phyloP scores from a whole-genome alignment of 2,329 filamentous ascomycete species.

The Ascochyta pisi region DNA sequence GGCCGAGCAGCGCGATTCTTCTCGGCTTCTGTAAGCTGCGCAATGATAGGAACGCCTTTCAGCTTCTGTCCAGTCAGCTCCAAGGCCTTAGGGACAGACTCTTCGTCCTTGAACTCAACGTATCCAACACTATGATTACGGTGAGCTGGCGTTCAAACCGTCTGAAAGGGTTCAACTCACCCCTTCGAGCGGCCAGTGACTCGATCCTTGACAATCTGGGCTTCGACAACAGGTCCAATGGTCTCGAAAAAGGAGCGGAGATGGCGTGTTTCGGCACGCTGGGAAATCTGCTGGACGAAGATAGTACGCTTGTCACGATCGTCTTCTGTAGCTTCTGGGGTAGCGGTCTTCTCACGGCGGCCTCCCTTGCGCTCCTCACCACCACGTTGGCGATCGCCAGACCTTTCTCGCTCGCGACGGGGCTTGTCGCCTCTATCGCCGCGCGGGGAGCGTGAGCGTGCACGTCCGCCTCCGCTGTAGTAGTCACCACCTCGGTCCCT shows the following conservation, averaged over 20 bases:
- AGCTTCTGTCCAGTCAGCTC: conserved; percentile 99
- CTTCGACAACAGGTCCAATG: conserved; percentile 92
- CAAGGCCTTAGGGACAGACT: conserved; percentile 89
- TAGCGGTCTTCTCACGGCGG: conserved; percentile 55
- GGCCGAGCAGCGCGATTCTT: conserved; percentile 97
- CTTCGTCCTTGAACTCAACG: conserved; percentile 97
- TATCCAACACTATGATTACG: conserved; percentile 80
- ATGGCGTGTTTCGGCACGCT: conserved; percentile 88
- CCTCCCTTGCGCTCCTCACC: conserved; percentile 47
- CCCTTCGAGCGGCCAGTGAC: conserved; percentile 97
- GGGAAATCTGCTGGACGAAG: conserved; percentile 97
- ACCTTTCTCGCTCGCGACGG: conserved; percentile 61
- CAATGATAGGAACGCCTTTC: conserved; percentile 97
- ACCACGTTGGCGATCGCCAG: conserved; percentile 55
- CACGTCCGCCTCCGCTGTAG: conserved; percentile 47
- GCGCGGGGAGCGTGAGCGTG: conserved; percentile 49
- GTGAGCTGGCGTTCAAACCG: conserved; percentile 46
- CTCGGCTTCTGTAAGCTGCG: conserved; percentile 97
- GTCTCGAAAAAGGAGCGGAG: conserved; percentile 95
- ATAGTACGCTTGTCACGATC: conserved; percentile 96
- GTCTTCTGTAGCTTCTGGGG: conserved; percentile 86
- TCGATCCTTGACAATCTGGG: conserved; percentile 97
- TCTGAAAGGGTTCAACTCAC: conserved; percentile 60
- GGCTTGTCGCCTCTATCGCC: conserved; percentile 50
- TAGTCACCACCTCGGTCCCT: conserved; percentile 49